A percentile compares a stretch with the other conserved stretches of the same genome.
Evolutionary conservation across 352 stramenopile genomes (phyloP).

Genomic region (Globisporangium cederbergense): DNA sequence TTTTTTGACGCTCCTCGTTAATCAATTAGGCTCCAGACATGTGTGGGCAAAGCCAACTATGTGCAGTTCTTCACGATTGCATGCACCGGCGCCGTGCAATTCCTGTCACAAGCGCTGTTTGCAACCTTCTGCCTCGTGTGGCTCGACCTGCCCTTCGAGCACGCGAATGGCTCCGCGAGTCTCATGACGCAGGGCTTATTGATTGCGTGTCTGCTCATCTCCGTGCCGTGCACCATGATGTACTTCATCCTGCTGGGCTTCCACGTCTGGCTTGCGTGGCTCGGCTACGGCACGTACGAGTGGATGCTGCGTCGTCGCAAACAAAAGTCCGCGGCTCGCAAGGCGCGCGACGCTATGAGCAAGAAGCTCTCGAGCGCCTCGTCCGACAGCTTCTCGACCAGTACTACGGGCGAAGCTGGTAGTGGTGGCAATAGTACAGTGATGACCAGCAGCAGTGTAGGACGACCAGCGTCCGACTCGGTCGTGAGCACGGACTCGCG

Average conservation of each 20-base stretch:
- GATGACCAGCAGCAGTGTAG: neutral
- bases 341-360: conserved; percentile 14
- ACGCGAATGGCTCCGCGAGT: conserved; percentile 15
- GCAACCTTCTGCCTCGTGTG: conserved; percentile 45
- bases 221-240: conserved; percentile 79
- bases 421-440: neutral
- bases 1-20: neutral
- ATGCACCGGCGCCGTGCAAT: conserved; percentile 54
- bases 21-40: conserved; percentile 69
- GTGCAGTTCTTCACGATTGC: conserved; percentile 87
- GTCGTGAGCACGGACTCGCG: conserved; percentile 16
- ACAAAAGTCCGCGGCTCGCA: conserved; percentile 54
- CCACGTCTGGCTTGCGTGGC: conserved; percentile 71
- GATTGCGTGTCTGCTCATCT: conserved; percentile 52
- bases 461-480: conserved; percentile 10
- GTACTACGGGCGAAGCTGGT: neutral
- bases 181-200: conserved; percentile 46
- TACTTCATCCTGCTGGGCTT: conserved; percentile 84
- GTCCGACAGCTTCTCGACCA: conserved; percentile 2
- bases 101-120: conserved; percentile 60
- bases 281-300: conserved; percentile 86
- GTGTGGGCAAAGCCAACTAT: conserved; percentile 80
- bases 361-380: conserved; percentile 18
- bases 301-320: conserved; percentile 83
- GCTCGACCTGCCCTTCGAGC: conserved; percentile 44